These are phyloP conservation scores for Artomyces pyxidatus DNA, from an alignment of 768 basidiomycete species.

Conservation along the genomic window DNA sequence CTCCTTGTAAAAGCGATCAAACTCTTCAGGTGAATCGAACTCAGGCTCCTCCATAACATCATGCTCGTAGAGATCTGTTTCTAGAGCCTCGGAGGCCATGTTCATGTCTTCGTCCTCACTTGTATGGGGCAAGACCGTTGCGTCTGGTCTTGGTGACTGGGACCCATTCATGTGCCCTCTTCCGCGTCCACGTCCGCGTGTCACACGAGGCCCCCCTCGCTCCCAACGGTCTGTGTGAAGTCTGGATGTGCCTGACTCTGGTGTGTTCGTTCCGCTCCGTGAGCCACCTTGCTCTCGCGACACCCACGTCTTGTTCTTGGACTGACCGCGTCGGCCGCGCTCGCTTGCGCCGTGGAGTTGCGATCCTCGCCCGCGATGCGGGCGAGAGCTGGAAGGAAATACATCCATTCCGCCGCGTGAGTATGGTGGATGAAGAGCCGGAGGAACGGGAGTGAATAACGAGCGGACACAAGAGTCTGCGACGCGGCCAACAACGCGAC, in stretches of 20 bases:
- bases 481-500: too few relatives aligned
- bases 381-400: conserved; percentile 1
- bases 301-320: conserved; percentile 13
- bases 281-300: conserved; percentile 1
- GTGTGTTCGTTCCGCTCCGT: conserved; percentile 5
- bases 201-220: conserved; percentile 48
- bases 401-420: too few relatives aligned
- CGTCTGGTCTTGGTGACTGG: conserved; percentile 26
- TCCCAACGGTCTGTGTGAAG: conserved; percentile 54
- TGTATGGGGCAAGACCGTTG: conserved; percentile 2
- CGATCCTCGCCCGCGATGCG: conserved; percentile 6
- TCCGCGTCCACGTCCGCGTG: conserved; percentile 34
- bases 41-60: conserved; percentile 40
- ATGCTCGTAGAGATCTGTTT: conserved; percentile 24
- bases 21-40: conserved; percentile 52
- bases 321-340: conserved; percentile 9
- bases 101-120: conserved; percentile 25
- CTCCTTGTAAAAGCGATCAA: conserved; percentile 65
- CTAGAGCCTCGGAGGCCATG: conserved; percentile 29
- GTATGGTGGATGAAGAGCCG: too few relatives aligned
- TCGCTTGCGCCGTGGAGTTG: background rate
- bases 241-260: conserved; percentile 5
- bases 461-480: too few relatives aligned
- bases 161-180: conserved; percentile 27
- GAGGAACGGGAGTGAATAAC: too few relatives aligned